Base-by-base conservation (phyloP, 2,329 filamentous ascomycete genomes). In the Paecilomyces variotii region DNA sequence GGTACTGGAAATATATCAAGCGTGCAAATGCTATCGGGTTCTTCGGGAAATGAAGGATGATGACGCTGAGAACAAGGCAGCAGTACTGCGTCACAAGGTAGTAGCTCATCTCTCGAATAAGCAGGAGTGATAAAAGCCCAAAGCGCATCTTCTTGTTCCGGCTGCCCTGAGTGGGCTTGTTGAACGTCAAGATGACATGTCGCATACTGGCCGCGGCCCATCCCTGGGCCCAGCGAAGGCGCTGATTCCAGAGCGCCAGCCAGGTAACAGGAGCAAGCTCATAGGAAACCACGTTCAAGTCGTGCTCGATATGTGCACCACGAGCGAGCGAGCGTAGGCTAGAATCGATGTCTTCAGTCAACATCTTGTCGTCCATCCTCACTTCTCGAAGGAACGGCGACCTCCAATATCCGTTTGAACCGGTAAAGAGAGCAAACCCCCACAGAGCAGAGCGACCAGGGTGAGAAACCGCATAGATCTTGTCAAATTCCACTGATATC, bases 381-480 rank as follows among this genome's bases (percentile, higher is more conserved):
- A 80, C 65, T n/a, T 76, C 72, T 10, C 72, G 70, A 12, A 80
- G 71, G 2, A 80, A 65, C 6, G 71, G 70, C 1, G 77, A 72
- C 56, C 74, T 71, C 78, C 78, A 80, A 65, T 78, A 80, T 0
- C 78, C 78, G 58, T 80, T 80, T 27, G 74, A 78, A 6, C 78
- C 78, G 56, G 76, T 79, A 67, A 80, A 80, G 4, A 80, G 71
- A 12, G 78, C 78, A 57, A 80, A 80, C 3, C 73, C 74, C 66
- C 75, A 80, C 71, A 80, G 75, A 4, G 74, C 70, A 9, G 76
- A 73, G 9, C 78, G 73, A 4, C 78, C 78, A 1, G 78, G 78
- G 61, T 80, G 78, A 10, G 78, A 79, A 10, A 80, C 78, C 2
- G 78, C 78, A 62, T 80, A 80, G 59, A 80, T 80, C 65, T 80